Percentiles rank a stretch among this genome's conserved stretches.
phyloP scores from a whole-genome alignment of 2,329 filamentous ascomycete species.

The Cladosporium sp. region DNA sequence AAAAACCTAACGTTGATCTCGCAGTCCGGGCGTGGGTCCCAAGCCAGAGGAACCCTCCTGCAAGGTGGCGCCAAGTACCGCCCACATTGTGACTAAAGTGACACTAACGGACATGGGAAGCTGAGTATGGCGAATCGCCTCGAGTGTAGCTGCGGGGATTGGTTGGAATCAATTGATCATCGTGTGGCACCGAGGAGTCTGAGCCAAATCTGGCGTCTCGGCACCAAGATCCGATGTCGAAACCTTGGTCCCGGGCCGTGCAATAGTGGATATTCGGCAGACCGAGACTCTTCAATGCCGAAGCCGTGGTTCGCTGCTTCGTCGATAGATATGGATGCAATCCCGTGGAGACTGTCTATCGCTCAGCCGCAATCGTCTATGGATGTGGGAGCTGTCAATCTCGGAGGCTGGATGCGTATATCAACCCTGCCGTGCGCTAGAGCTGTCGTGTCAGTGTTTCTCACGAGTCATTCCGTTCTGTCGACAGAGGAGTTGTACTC shows the following conservation, averaged over 20 bases:
- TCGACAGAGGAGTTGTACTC: not conserved
- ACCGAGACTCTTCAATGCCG: constrained; percentile 6
- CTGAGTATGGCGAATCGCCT: too few relatives aligned
- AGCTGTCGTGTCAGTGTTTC: not conserved
- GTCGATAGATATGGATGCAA: not conserved
- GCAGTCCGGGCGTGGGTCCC: not conserved
- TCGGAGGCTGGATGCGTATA: not conserved
- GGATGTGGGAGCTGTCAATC: not conserved
- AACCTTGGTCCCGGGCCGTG: constrained; percentile 6
- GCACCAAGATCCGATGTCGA: constrained; percentile 5
- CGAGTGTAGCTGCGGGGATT: not conserved
- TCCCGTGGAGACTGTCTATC: too few relatives aligned
- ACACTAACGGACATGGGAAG: too few relatives aligned
- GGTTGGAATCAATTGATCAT: constrained; percentile 6
- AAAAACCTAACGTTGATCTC: not conserved
- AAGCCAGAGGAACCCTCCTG: not conserved
- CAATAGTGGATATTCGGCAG: constrained; percentile 1
- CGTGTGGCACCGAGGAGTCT: constrained; percentile 2
- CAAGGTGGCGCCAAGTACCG: too few relatives aligned
- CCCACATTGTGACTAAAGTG: not conserved
- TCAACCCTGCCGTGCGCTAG: not conserved
- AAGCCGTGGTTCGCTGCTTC: constrained; percentile 6
- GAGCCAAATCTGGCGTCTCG: constrained; percentile 7
- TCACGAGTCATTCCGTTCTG: not conserved
- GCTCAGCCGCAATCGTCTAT: not conserved